Base-by-base conservation (phyloP, 345 rosid genomes). In the Raphanus sativus region DNA sequence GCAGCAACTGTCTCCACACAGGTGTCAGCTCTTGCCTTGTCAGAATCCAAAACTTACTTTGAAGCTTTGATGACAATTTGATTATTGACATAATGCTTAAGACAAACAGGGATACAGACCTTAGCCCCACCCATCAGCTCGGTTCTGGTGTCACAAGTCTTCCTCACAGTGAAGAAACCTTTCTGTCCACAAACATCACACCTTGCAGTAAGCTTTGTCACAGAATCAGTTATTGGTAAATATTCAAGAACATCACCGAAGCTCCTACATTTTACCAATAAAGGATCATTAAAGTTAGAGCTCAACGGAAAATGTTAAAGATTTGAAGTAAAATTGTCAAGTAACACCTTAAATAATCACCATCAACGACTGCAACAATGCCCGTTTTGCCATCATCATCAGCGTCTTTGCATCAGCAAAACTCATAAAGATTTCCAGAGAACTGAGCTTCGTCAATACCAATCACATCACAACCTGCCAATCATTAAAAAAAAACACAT, bases 401-500 rank as follows among this genome's bases (percentile, higher is more conserved):
- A 45, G 54, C 54, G 10, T 36, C 40, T 8, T 8, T 36, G 40
- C n/a, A n/a, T n/a, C 40, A 36, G 40, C 40, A 36, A 36, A 34
- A 34, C 40, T 34, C 40, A 34, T 34, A 34, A 32, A 32, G 34
- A 32, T 32, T 6, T 32, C 34, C 34, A 32, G 34, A 32, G 34
- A 32, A 32, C 34, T 32, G 34, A 32, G 34, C 34, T 32, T 32
- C 40, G 40, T 34, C 98, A 17, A 94, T 89, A 45, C 97, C 98
- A 52, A 90, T 90, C 62, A 94, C 95, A 77, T 94, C 92, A 68
- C n/a, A n/a, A 94, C 60, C 97, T 94, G 87, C 59, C 64, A 73
- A 24, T 12, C 52, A 36, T 62, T 62, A 50, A n/a, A n/a, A 21
- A 56, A 40, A 59, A 24, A 60, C 8, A 61, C n/a, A 10, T 25